These are phyloP conservation scores for Ambrosia trifida DNA, from an alignment of 129 eudicot species.

Conservation along the genomic window DNA sequence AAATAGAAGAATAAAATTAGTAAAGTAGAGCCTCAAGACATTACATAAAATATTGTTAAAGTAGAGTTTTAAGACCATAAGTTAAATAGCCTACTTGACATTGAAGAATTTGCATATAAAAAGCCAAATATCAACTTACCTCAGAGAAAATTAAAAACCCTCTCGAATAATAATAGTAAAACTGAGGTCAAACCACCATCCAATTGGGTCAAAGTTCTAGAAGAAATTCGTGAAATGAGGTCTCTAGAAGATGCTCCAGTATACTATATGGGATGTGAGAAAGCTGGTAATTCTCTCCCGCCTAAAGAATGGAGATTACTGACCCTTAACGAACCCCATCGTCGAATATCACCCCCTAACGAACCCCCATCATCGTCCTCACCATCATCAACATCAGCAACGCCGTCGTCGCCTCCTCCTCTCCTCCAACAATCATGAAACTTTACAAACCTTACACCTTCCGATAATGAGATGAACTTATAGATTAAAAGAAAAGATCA, in stretches of 20 bases:
- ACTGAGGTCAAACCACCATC: conserved; percentile 48
- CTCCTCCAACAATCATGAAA: too few species aligned
- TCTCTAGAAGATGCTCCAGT: conserved; percentile 86
- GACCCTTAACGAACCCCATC: too few species aligned
- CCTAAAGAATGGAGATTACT: conserved; percentile 95
- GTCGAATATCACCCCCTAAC: too few species aligned
- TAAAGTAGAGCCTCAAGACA: conserved; percentile 35
- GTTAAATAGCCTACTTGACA: conserved; percentile 55
- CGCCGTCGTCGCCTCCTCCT: too few species aligned
- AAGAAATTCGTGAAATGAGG: conserved; percentile 85
- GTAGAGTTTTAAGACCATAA: conserved; percentile 36
- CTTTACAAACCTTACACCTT: too few species aligned
- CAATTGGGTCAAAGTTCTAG: conserved; percentile 84
- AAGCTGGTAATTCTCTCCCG: conserved; percentile 91
- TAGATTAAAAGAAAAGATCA: too few species aligned
- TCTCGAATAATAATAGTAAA: conserved; percentile 8
- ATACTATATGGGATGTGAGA: conserved; percentile 93
- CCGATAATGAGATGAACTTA: too few species aligned
- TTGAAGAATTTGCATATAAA: conserved; percentile 72
- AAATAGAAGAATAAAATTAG: too few species aligned
- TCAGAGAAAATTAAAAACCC: conserved; percentile 19
- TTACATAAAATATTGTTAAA: conserved; percentile 31
- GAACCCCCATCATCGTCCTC: too few species aligned
- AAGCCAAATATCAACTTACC: conserved; percentile 36
- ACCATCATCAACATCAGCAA: too few species aligned